Percentiles rank a stretch among this genome's conserved stretches.
Evolutionary conservation across 148 eudicot genomes (phyloP).

Genomic region (Oxyria digyna): DNA sequence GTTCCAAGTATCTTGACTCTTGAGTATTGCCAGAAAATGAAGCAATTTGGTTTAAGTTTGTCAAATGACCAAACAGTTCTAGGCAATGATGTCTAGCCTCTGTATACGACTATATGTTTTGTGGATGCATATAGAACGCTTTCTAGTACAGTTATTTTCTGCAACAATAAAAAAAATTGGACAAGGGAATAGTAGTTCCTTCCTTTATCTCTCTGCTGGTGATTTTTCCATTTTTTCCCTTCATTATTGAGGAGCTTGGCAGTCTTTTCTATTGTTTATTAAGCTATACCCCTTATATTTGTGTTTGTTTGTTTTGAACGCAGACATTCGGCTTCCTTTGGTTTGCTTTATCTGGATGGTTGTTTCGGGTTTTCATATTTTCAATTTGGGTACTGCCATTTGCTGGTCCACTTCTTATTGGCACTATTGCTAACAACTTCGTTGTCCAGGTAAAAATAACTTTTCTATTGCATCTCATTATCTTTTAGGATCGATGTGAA

Average conservation of each 20-base stretch:
- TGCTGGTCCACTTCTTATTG: conserved; percentile 79
- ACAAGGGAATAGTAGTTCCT: neutral
- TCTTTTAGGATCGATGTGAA: neutral
- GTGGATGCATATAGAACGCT: neutral
- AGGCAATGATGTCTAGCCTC: neutral
- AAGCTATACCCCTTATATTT: neutral
- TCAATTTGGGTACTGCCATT: conserved; percentile 79
- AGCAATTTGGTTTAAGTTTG: neutral
- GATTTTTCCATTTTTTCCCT: neutral
- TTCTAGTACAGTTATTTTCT: neutral
- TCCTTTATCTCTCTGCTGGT: neutral
- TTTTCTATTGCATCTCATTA: neutral
- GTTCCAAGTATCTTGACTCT: neutral
- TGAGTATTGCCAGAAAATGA: neutral
- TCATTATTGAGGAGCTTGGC: neutral
- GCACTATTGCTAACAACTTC: conserved; percentile 63
- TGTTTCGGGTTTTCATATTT: conserved; percentile 64
- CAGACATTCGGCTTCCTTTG: conserved; percentile 87
- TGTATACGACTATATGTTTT: neutral
- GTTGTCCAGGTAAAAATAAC: conserved; percentile 59
- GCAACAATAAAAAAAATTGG: neutral
- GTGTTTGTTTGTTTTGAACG: conserved; percentile 8
- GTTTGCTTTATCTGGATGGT: conserved; percentile 97
- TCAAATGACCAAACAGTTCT: neutral
- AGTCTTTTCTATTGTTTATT: too few species aligned